Evolutionary conservation across 2,329 filamentous ascomycete species (phyloP).

Genomic region (Madurella mycetomatis): DNA sequence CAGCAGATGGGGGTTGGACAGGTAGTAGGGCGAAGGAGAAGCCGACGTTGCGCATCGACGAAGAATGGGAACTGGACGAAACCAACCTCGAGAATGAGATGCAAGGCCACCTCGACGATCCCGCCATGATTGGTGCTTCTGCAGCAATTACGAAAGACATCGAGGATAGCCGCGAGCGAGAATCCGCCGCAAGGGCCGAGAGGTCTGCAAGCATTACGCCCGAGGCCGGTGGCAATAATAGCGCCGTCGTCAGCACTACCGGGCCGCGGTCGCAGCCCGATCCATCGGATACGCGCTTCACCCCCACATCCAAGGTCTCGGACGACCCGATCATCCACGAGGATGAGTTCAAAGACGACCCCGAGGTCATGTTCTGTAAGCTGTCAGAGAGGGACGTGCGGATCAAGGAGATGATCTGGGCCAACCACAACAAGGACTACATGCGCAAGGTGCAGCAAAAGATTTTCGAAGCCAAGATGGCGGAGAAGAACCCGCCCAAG

Average conservation of each 20-base stretch:
- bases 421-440: conserved; percentile 92
- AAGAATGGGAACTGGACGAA: conserved; percentile 61
- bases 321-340: conserved; percentile 66
- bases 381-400: conserved; percentile 68
- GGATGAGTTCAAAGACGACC: conserved; percentile 83
- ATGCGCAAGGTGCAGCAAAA: conserved; percentile 82
- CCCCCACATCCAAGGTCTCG: conserved; percentile 34
- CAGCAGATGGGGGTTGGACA: conserved; percentile 4
- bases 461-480: conserved; percentile 66
- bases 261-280: not conserved
- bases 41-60: conserved; percentile 49
- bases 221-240: not conserved
- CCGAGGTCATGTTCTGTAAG: conserved; percentile 77
- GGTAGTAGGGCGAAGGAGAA: conserved; percentile 26
- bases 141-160: conserved; percentile 13
- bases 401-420: conserved; percentile 89
- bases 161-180: conserved; percentile 11
- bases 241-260: not conserved
- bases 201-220: not conserved
- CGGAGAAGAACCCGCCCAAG: conserved; percentile 45
- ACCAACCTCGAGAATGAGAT: conserved; percentile 66
- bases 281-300: not conserved
- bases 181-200: not conserved
- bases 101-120: conserved; percentile 62
- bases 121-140: conserved; percentile 41